These are phyloP conservation scores for Erythrophleum fordii DNA, from an alignment of 306 rosid genomes.

Conservation along the genomic window DNA sequence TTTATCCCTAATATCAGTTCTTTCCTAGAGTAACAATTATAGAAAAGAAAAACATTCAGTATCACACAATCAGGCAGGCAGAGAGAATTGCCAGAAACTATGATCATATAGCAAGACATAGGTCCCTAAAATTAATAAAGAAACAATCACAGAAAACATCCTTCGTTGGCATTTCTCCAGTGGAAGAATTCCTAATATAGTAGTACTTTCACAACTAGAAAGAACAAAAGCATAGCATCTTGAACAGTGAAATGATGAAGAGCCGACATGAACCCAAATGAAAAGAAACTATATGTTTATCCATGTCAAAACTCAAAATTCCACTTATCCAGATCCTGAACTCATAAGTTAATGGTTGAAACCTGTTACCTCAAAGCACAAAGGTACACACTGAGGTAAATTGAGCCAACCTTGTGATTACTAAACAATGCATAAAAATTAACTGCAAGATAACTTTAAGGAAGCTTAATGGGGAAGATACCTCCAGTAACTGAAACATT, in stretches of 20 bases:
- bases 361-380: slow-evolving; percentile 15
- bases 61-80: slow-evolving; percentile 28
- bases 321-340: slow-evolving; percentile 1
- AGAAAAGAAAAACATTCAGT: slow-evolving; percentile 22
- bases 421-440: background rate
- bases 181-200: slow-evolving; percentile 21
- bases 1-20: slow-evolving; percentile 73
- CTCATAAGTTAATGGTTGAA: background rate
- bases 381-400: background rate
- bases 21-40: slow-evolving; percentile 61
- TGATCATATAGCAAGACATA: slow-evolving; percentile 21
- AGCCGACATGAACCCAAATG: slow-evolving; percentile 16
- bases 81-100: slow-evolving; percentile 20
- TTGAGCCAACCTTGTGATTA: slow-evolving; percentile 27
- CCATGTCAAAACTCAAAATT: slow-evolving; percentile 8
- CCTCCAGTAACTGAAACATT: slow-evolving; percentile 98
- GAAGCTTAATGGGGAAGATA: slow-evolving; percentile 46
- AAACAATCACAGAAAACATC: slow-evolving; percentile 7
- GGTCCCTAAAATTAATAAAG: background rate
- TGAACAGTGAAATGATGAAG: background rate
- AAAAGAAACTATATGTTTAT: slow-evolving; percentile 11
- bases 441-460: slow-evolving; percentile 24
- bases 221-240: slow-evolving; percentile 23
- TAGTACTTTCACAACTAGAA: background rate
- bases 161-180: background rate